Evolutionary conservation across 1,139 yeast species (phyloP).

Genomic region (Saccharomycopsis phalli): DNA sequence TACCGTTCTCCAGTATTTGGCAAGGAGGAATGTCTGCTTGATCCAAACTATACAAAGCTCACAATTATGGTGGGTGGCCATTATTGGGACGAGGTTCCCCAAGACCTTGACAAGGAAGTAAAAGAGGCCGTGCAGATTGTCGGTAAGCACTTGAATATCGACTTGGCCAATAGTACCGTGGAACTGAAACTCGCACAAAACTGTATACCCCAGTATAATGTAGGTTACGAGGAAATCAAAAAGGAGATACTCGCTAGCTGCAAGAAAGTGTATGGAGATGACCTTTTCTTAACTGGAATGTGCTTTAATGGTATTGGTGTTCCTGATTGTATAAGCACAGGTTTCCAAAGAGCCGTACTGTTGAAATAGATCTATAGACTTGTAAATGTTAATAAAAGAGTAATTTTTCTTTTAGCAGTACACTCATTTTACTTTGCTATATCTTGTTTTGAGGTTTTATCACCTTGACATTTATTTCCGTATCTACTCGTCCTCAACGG

Average conservation of each 20-base stretch:
- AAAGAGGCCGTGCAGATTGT: neutral
- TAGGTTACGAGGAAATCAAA: constrained; percentile 54
- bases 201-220: constrained; percentile 77
- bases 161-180: constrained; percentile 30
- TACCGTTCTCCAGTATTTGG: constrained; percentile 30
- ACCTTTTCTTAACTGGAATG: constrained; percentile 68
- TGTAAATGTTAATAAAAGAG: too few species aligned
- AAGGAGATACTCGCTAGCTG: constrained; percentile 31
- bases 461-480: too few species aligned
- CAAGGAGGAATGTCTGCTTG: neutral
- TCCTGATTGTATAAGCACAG: constrained; percentile 71
- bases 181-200: constrained; percentile 23
- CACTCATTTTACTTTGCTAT: too few species aligned
- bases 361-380: too few species aligned
- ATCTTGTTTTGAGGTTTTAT: too few species aligned
- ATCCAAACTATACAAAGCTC: constrained; percentile 47
- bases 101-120: constrained; percentile 24
- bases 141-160: constrained; percentile 40
- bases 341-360: constrained; percentile 60
- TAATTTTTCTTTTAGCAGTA: too few species aligned
- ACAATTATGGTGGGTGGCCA: constrained; percentile 93
- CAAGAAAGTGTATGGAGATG: constrained; percentile 31
- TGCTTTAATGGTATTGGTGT: constrained; percentile 77
- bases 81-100: constrained; percentile 31
- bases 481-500: too few species aligned